Evolutionary conservation across 139 green algal species (phyloP).

Genomic region (Gonium pectorale): DNA sequence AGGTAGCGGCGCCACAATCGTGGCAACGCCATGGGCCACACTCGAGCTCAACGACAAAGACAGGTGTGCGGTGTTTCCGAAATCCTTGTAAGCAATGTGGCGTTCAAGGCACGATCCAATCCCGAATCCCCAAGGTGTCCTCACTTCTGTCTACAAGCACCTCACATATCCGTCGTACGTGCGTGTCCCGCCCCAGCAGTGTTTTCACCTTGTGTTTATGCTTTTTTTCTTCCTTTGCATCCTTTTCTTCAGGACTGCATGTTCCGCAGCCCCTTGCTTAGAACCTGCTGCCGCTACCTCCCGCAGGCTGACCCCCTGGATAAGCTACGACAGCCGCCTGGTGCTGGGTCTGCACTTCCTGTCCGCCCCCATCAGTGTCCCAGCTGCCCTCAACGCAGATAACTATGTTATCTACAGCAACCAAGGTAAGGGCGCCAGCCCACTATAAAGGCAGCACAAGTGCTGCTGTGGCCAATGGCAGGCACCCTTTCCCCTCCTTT

Average conservation of each 20-base stretch:
- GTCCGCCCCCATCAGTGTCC: not conserved
- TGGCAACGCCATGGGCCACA: constrained; percentile 31
- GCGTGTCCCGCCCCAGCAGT: no score
- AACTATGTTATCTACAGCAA: not conserved
- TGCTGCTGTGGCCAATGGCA: no score
- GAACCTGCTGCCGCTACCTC: no score
- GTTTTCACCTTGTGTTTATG: no score
- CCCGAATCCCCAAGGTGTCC: not conserved
- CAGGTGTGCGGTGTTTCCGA: constrained; percentile 10
- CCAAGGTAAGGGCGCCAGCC: no score
- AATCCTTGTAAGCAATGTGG: no score
- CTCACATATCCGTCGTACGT: no score
- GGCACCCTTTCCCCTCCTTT: no score
- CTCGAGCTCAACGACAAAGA: constrained; percentile 37
- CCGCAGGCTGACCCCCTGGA: not conserved
- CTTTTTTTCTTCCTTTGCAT: not conserved
- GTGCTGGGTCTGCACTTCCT: constrained; percentile 9
- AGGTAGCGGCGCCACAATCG: no score
- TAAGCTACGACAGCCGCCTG: constrained; percentile 26
- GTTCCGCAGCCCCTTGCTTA: no score
- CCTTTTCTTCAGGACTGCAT: no score
- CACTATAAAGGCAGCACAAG: no score
- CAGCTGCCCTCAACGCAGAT: not conserved
- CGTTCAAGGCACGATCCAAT: not conserved
- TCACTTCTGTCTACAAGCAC: not conserved